phyloP scores from a whole-genome alignment of 108 stramenopile species.

The Fragilariopsis cylindrus region DNA sequence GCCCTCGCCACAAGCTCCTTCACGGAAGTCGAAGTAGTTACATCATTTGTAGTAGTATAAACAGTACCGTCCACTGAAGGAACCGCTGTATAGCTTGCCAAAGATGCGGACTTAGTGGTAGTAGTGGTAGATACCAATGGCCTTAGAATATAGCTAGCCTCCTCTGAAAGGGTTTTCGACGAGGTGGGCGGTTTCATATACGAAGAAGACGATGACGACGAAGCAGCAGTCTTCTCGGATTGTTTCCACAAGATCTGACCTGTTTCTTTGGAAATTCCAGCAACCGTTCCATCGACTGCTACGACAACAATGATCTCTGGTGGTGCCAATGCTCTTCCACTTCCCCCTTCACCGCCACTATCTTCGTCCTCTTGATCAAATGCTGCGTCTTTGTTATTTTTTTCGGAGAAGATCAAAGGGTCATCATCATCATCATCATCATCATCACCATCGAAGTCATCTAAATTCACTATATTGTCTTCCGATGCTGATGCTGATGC shows the following conservation, averaged over 20 bases:
- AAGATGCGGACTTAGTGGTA: slow-evolving; percentile 47
- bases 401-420: slow-evolving; percentile 2
- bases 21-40: slow-evolving; percentile 51
- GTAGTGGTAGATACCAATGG: slow-evolving; percentile 75
- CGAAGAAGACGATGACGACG: not conserved
- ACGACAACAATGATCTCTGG: slow-evolving; percentile 60
- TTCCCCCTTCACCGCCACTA: not conserved
- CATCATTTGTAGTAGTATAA: slow-evolving; percentile 58
- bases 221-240: not conserved
- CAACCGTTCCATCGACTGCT: slow-evolving; percentile 73
- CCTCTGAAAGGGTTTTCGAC: not conserved
- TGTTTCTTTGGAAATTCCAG: slow-evolving; percentile 65
- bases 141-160: slow-evolving; percentile 40
- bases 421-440: slow-evolving; percentile 18
- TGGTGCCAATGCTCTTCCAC: slow-evolving; percentile 4
- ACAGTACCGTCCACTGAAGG: slow-evolving; percentile 79
- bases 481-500: not conserved
- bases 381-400: slow-evolving; percentile 1
- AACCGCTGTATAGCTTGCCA: slow-evolving; percentile 50
- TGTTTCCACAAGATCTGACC: slow-evolving; percentile 72
- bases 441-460: slow-evolving; percentile 7
- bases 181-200: not conserved
- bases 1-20: slow-evolving; percentile 70
- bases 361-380: not conserved
- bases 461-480: not conserved